Evolutionary conservation across 345 rosid species (phyloP).

Genomic region (Arabidopsis thaliana): DNA sequence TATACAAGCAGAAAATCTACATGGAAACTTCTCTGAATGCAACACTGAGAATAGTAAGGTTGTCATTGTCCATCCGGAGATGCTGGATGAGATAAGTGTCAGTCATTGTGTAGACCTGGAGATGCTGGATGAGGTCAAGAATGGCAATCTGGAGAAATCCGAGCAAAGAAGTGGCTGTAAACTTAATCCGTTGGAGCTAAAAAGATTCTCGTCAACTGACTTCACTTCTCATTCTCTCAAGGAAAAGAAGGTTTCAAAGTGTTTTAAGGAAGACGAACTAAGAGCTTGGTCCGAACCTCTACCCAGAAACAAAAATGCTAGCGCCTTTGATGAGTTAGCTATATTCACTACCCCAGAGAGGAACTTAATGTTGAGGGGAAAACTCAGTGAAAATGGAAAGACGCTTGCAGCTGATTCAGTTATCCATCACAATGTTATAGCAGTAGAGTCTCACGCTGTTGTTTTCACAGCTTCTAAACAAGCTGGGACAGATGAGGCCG

Average conservation of each 20-base stretch:
- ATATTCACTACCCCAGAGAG: slow-evolving; percentile 30
- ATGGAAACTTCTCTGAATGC: slow-evolving; percentile 4
- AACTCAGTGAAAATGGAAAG: slow-evolving; percentile 7
- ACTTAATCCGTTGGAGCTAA: slow-evolving; percentile 18
- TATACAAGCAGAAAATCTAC: not conserved
- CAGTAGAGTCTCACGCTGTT: slow-evolving; percentile 5
- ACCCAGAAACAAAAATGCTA: slow-evolving; percentile 1
- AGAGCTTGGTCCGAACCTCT: slow-evolving; percentile 13
- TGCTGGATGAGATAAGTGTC: not conserved
- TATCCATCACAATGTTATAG: slow-evolving; percentile 20
- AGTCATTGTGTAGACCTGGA: slow-evolving; percentile 16
- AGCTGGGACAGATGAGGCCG: slow-evolving; percentile 1
- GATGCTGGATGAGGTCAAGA: slow-evolving; percentile 8
- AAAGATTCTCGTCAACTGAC: slow-evolving; percentile 12
- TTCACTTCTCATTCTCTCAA: not conserved
- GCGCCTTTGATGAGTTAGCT: not conserved
- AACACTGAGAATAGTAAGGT: slow-evolving; percentile 17
- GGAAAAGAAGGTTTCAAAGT: slow-evolving; percentile 8
- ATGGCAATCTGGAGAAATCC: not conserved
- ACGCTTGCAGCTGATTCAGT: not conserved
- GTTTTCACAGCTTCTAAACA: slow-evolving; percentile 23
- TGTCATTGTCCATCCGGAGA: not conserved
- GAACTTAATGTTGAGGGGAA: slow-evolving; percentile 25
- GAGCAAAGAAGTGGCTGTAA: slow-evolving; percentile 7
- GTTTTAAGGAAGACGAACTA: slow-evolving; percentile 12